Conservation (phyloP, 2,329 filamentous ascomycete species). For the Lachnellula arida region DNA sequence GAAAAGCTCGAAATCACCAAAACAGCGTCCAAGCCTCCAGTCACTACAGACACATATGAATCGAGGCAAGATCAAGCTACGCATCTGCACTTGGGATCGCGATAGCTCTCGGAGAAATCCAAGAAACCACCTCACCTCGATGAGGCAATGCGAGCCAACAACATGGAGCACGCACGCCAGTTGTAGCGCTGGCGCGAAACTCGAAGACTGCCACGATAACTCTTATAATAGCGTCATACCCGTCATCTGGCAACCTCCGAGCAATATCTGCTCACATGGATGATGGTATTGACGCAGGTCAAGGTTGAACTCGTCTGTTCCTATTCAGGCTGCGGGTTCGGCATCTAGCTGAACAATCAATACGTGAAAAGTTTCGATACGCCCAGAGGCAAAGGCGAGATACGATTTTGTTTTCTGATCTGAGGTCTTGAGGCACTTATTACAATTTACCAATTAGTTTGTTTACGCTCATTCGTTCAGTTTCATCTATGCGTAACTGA, state of each 20-base stretch:
- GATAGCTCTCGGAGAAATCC: constrained; percentile 26
- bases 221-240: constrained; percentile 28
- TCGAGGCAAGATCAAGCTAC: constrained; percentile 33
- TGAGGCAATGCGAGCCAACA: constrained; percentile 16
- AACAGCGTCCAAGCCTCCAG: constrained; percentile 16
- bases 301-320: constrained; percentile 7
- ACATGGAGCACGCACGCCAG: constrained; percentile 30
- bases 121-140: constrained; percentile 13
- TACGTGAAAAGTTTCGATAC: constrained; percentile 2
- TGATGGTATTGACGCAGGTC: constrained; percentile 29
- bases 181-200: constrained; percentile 32
- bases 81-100: constrained; percentile 31
- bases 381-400: no score
- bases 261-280: constrained; percentile 26
- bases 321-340: constrained; percentile 16
- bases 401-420: no score
- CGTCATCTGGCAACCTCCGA: constrained; percentile 14
- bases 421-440: no score
- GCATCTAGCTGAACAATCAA: constrained; percentile 21
- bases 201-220: constrained; percentile 30
- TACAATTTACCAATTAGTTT: no score
- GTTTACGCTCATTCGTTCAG: no score
- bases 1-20: constrained; percentile 26
- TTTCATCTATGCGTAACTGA: no score
- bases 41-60: constrained; percentile 32